These are phyloP conservation scores for Coemansia aciculifera DNA, from an alignment of 192 early-diverging fungal species.

Conservation along the genomic window DNA sequence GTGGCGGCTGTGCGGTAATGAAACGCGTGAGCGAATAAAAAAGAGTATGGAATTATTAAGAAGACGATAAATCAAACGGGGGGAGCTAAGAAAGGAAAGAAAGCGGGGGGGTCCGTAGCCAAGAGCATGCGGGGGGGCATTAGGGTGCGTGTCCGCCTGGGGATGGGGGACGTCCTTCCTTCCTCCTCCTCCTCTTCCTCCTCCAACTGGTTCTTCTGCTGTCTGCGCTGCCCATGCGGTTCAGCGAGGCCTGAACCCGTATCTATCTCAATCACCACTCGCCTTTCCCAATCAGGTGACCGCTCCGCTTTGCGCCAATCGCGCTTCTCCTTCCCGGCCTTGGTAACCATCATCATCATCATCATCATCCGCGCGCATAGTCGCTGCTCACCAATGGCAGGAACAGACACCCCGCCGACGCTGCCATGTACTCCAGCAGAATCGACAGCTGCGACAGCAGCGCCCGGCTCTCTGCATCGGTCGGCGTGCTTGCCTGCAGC, in stretches of 20 bases:
- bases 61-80: neutral
- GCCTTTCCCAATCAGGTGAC: conserved; percentile 34
- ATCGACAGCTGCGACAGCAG: conserved; percentile 44
- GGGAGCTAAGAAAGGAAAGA: conserved; percentile 9
- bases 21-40: conserved; percentile 19
- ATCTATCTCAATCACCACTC: conserved; percentile 24
- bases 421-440: conserved; percentile 51
- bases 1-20: conserved; percentile 47
- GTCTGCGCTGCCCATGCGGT: conserved; percentile 1
- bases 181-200: conserved; percentile 10
- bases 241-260: neutral
- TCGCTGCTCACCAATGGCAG: conserved; percentile 36
- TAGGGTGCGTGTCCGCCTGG: conserved; percentile 8
- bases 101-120: conserved; percentile 11
- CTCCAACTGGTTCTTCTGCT: conserved; percentile 24
- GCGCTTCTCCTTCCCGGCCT: neutral
- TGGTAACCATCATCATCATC: too few species aligned
- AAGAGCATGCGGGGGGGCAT: conserved; percentile 5
- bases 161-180: conserved; percentile 1
- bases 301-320: conserved; percentile 28
- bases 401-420: conserved; percentile 37
- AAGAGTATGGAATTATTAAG: conserved; percentile 11
- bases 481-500: conserved; percentile 9
- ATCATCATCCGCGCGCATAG: conserved; percentile 10
- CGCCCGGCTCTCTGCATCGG: conserved; percentile 11